Conservation (phyloP, 2,329 filamentous ascomycete genomes). For the Paraphoma chrysanthemicola region DNA sequence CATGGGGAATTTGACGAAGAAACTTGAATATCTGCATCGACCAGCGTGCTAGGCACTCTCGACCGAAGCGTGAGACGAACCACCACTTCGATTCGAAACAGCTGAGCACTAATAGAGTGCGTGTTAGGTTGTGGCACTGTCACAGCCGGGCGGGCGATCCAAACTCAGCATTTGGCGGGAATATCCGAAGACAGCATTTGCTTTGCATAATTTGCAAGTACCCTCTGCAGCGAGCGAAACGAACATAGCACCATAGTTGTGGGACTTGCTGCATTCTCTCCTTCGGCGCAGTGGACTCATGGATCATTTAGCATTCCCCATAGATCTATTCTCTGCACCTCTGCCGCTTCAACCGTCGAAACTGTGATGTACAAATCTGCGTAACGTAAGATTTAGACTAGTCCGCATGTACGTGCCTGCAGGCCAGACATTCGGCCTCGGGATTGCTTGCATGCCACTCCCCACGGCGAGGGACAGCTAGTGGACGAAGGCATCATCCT, state of each 20-base stretch:
- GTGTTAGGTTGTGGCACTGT: not conserved
- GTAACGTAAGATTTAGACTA: not conserved
- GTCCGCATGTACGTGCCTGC: not conserved
- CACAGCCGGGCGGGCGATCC: constrained; percentile 2
- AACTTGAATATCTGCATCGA: constrained; percentile 33
- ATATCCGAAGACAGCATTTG: constrained; percentile 18
- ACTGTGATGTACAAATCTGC: not conserved
- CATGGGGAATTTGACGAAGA: not conserved
- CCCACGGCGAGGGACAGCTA: constrained; percentile 11
- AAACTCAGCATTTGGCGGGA: constrained; percentile 25
- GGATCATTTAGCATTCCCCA: constrained; percentile 36
- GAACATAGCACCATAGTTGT: constrained; percentile 24
- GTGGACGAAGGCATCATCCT: constrained; percentile 16
- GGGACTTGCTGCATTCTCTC: constrained; percentile 34
- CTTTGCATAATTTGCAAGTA: constrained; percentile 25
- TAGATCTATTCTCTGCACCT: constrained; percentile 30
- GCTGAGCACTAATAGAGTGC: constrained; percentile 8
- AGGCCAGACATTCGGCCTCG: constrained; percentile 10
- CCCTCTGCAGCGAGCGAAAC: constrained; percentile 19
- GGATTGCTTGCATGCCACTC: constrained; percentile 12
- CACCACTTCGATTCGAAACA: constrained; percentile 9
- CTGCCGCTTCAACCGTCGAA: not conserved
- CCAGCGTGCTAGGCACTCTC: constrained; percentile 4
- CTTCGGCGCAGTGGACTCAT: constrained; percentile 37
- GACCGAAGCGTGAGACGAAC: constrained; percentile 6